Evolutionary conservation across 179 eudicot species (phyloP).

Genomic region (Kewa caespitosa): DNA sequence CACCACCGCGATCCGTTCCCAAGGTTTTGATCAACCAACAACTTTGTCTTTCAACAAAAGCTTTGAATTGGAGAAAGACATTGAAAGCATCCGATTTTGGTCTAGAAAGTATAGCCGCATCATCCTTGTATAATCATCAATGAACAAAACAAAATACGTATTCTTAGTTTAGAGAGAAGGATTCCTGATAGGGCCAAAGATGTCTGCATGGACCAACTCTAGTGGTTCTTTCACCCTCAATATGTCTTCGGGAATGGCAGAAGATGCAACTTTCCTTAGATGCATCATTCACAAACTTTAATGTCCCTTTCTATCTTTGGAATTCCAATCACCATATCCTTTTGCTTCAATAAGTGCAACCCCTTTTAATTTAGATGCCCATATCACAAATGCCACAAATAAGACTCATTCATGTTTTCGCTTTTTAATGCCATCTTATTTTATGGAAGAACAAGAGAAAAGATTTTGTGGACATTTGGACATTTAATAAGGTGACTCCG

Average conservation of each 20-base stretch:
- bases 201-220: slow-evolving; percentile 1
- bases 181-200: slow-evolving; percentile 9
- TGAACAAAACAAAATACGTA: slow-evolving; percentile 1
- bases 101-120: too few relatives aligned
- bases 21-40: too few relatives aligned
- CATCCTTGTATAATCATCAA: too few relatives aligned
- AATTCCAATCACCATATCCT: neutral
- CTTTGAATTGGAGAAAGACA: neutral
- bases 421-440: neutral
- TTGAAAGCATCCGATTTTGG: slow-evolving; percentile 15
- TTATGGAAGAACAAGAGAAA: neutral
- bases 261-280: neutral
- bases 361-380: neutral
- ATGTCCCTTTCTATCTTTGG: neutral
- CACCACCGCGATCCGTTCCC: too few relatives aligned
- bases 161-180: neutral
- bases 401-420: neutral
- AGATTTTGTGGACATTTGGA: neutral
- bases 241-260: neutral
- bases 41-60: too few relatives aligned
- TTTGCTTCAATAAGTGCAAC: neutral
- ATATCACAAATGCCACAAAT: neutral
- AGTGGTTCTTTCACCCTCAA: neutral
- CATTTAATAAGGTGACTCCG: neutral
- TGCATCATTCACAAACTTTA: neutral